Evolutionary conservation across 345 rosid species (phyloP).

Genomic region (Euphorbia pulcherrima): DNA sequence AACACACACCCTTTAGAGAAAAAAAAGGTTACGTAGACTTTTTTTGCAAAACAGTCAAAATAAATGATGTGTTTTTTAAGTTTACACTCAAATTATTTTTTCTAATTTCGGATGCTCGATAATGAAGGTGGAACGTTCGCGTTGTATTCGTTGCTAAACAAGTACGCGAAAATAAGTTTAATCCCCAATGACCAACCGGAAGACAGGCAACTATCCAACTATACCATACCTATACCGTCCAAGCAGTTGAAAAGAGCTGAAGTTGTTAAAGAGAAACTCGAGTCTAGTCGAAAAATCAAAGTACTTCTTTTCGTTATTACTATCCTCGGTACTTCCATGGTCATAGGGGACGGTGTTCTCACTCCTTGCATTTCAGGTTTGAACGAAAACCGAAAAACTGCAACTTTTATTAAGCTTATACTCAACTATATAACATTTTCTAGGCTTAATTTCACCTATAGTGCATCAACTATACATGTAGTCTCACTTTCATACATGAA

Average conservation of each 20-base stretch:
- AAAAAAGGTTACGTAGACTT: too few species aligned
- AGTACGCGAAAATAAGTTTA: constrained; percentile 46
- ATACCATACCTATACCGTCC: constrained; percentile 50
- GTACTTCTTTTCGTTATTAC: constrained; percentile 54
- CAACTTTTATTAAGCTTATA: too few species aligned
- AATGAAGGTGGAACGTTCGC: constrained; percentile 76
- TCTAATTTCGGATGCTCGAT: too few species aligned
- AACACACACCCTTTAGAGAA: too few species aligned
- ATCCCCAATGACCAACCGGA: constrained; percentile 69
- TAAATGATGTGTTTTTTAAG: too few species aligned
- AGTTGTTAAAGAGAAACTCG: constrained; percentile 47
- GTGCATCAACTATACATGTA: too few species aligned
- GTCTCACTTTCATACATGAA: too few species aligned
- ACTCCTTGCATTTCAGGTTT: constrained; percentile 75
- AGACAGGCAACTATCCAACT: constrained; percentile 60
- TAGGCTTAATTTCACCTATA: too few species aligned
- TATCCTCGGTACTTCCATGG: constrained; percentile 76
- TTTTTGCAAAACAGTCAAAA: too few species aligned
- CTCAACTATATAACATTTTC: too few species aligned
- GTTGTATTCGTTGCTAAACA: constrained; percentile 56
- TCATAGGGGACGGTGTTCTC: constrained; percentile 76
- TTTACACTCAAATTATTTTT: too few species aligned
- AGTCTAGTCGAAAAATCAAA: constrained; percentile 34
- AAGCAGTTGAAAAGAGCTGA: constrained; percentile 36
- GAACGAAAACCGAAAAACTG: background rate